A percentile compares a stretch with the other conserved stretches of the same genome.
phyloP scores from a whole-genome alignment of 306 rosid genomes.

The Castanospermum australe region DNA sequence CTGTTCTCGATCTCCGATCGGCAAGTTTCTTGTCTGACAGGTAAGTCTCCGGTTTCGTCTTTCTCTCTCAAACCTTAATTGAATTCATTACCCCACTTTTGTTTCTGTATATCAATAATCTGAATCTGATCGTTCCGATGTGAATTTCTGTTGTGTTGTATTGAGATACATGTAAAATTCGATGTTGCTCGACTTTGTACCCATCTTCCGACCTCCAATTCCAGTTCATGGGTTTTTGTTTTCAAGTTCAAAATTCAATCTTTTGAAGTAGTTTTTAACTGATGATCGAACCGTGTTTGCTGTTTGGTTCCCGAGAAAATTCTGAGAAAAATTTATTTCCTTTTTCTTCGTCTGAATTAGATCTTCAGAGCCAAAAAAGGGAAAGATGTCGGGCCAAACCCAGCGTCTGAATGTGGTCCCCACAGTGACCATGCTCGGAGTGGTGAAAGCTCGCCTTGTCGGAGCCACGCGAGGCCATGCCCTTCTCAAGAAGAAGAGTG shows the following conservation, averaged over 20 bases:
- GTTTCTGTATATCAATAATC: background rate
- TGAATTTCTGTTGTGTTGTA: background rate
- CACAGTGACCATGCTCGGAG: constrained; percentile 91
- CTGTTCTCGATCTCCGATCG: constrained; percentile 30
- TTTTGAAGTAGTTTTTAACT: background rate
- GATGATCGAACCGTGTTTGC: background rate
- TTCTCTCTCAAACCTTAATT: background rate
- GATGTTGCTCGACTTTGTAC: background rate
- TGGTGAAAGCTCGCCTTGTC: constrained; percentile 75
- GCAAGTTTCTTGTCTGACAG: constrained; percentile 22
- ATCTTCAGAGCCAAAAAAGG: constrained; percentile 39
- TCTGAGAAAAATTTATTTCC: background rate
- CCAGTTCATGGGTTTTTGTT: background rate
- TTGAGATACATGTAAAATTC: background rate
- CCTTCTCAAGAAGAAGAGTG: constrained; percentile 96
- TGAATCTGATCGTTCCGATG: background rate
- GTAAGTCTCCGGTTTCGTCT: background rate
- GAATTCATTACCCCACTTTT: background rate
- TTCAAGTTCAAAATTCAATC: constrained; percentile 15
- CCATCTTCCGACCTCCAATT: background rate
- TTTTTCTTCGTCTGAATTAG: constrained; percentile 11
- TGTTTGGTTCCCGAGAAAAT: constrained; percentile 2
- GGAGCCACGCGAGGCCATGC: constrained; percentile 98
- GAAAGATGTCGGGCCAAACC: constrained; percentile 79
- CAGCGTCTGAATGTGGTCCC: constrained; percentile 96